These are phyloP conservation scores for Alternaria triticina DNA, from an alignment of 2,329 filamentous ascomycete species.

Conservation along the genomic window DNA sequence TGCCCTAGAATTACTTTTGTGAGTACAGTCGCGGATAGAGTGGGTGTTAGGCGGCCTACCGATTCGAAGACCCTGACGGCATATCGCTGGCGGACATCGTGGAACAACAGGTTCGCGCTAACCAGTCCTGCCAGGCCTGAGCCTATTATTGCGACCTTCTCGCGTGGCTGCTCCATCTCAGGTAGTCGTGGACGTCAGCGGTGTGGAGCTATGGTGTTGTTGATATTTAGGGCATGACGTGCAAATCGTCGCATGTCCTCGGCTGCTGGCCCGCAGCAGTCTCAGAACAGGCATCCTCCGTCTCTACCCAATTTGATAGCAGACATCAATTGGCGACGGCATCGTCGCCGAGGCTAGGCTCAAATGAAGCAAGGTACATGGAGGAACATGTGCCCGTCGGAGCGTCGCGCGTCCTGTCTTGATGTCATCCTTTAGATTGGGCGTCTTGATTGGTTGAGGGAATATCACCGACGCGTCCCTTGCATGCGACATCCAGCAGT, in stretches of 20 bases:
- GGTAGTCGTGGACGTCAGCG: background rate
- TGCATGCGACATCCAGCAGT: background rate
- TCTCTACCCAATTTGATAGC: background rate
- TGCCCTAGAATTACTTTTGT: slow-evolving; percentile 42
- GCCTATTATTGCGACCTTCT: slow-evolving; percentile 54
- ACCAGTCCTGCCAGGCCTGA: slow-evolving; percentile 59
- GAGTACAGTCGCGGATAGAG: background rate
- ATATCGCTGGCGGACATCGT: slow-evolving; percentile 51
- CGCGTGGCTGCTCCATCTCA: slow-evolving; percentile 14
- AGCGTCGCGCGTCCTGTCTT: background rate
- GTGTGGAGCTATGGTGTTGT: background rate
- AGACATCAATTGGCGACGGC: background rate
- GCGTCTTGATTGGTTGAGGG: background rate
- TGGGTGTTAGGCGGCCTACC: slow-evolving; percentile 35
- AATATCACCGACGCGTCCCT: background rate
- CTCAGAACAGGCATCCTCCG: background rate
- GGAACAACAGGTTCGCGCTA: slow-evolving; percentile 54
- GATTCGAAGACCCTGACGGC: slow-evolving; percentile 55
- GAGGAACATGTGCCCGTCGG: background rate
- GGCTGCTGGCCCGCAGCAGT: background rate
- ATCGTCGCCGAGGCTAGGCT: background rate
- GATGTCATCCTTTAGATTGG: background rate
- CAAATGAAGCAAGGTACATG: background rate
- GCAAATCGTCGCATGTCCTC: background rate
- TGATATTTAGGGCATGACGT: background rate